Conservation (phyloP, 2,329 filamentous ascomycete genomes). For the Xylaria sp. region DNA sequence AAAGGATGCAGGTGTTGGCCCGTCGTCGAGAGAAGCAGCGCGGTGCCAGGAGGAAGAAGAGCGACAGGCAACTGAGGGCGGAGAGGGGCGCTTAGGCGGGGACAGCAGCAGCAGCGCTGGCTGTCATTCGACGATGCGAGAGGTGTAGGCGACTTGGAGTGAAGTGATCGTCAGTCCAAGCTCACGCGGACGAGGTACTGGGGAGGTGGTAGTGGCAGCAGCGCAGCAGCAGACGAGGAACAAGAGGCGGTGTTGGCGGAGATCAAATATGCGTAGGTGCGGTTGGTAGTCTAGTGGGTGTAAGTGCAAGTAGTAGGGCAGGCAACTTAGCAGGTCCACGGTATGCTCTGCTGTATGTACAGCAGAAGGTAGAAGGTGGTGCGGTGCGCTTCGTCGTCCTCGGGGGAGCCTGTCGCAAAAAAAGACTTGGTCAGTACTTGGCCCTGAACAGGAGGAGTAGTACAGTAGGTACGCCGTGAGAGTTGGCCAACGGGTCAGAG, state of each 20-base stretch:
- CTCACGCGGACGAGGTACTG: slow-evolving; percentile 38
- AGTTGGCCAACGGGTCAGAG: slow-evolving; percentile 26
- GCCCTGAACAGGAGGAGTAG: background rate
- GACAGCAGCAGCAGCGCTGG: slow-evolving; percentile 33
- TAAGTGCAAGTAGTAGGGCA: no score
- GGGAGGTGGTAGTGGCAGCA: slow-evolving; percentile 20
- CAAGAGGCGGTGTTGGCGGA: slow-evolving; percentile 35
- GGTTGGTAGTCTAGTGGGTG: background rate
- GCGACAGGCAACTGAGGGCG: slow-evolving; percentile 14
- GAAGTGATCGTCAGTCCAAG: slow-evolving; percentile 50
- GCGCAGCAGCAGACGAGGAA: slow-evolving; percentile 22
- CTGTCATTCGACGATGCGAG: slow-evolving; percentile 41
- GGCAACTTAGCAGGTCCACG: no score
- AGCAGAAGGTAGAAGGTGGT: slow-evolving; percentile 8
- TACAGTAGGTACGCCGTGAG: slow-evolving; percentile 6
- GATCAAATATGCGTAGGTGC: background rate
- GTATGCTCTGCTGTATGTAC: background rate
- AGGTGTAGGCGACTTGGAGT: slow-evolving; percentile 34
- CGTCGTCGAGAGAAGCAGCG: slow-evolving; percentile 41
- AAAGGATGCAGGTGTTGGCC: slow-evolving; percentile 31
- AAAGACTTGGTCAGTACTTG: slow-evolving; percentile 2
- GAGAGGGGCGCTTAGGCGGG: slow-evolving; percentile 33
- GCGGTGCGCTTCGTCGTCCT: background rate
- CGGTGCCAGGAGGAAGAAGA: background rate
- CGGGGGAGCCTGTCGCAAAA: slow-evolving; percentile 22